phyloP scores from a whole-genome alignment of 2,329 filamentous ascomycete species.

The Paecilomyces dactylethromorphus region DNA sequence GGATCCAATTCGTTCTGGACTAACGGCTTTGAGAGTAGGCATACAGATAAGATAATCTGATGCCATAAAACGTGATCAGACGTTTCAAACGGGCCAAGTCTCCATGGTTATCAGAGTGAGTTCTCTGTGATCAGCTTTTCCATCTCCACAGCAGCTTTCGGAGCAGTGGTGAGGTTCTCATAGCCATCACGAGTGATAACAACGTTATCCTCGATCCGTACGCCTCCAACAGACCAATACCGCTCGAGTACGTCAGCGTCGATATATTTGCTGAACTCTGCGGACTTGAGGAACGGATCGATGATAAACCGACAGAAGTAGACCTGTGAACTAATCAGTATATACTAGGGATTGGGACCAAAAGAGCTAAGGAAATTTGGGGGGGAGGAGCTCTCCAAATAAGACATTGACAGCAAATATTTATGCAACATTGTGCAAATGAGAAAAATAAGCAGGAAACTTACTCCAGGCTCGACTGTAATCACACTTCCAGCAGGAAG shows the following conservation, averaged over 20 bases:
- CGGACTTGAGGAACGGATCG: conserved; percentile 67
- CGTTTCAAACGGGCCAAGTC: no score
- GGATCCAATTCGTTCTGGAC: no score
- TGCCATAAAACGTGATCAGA: no score
- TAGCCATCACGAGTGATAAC: conserved; percentile 69
- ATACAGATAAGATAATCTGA: no score
- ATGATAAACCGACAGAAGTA: conserved; percentile 93
- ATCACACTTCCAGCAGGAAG: conserved; percentile 76
- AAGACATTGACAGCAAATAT: no score
- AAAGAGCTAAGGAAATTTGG: no score
- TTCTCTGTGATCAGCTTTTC: conserved; percentile 37
- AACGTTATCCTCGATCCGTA: conserved; percentile 88
- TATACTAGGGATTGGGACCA: conserved; percentile 1
- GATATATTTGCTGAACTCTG: conserved; percentile 69
- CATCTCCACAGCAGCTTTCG: conserved; percentile 65
- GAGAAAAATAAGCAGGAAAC: conserved; percentile 24
- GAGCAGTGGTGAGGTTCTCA: conserved; percentile 76
- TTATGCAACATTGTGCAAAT: background rate
- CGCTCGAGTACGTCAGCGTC: conserved; percentile 63
- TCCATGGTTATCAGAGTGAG: background rate
- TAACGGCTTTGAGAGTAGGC: no score
- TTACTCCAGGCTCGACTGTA: conserved; percentile 86
- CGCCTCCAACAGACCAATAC: conserved; percentile 86
- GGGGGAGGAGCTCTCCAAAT: background rate
- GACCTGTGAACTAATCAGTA: conserved; percentile 42